Conservation (phyloP, 1,139 yeast species). For the Fermentozyma sake region DNA sequence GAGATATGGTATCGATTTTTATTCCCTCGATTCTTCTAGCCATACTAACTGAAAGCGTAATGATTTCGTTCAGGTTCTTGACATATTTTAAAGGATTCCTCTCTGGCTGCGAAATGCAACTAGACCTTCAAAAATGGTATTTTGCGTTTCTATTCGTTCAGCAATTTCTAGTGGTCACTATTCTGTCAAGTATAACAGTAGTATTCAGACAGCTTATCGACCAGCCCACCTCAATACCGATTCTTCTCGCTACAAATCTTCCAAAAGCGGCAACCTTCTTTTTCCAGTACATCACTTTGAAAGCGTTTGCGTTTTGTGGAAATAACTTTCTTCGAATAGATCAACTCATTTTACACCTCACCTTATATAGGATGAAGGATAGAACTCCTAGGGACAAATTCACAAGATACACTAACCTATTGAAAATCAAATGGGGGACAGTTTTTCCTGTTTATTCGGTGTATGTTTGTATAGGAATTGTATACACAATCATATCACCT, state of each 20-base stretch:
- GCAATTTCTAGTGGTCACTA: slow-evolving; percentile 76
- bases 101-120: slow-evolving; percentile 54
- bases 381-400: slow-evolving; percentile 60
- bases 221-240: slow-evolving; percentile 70
- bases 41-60: slow-evolving; percentile 52
- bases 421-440: slow-evolving; percentile 68
- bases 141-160: slow-evolving; percentile 72
- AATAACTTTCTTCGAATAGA: slow-evolving; percentile 56
- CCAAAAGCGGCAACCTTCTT: slow-evolving; percentile 84
- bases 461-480: slow-evolving; percentile 70
- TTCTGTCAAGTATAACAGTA: slow-evolving; percentile 74
- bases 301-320: slow-evolving; percentile 73
- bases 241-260: slow-evolving; percentile 64
- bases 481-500: slow-evolving; percentile 77
- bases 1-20: slow-evolving; percentile 51
- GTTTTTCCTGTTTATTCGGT: slow-evolving; percentile 72
- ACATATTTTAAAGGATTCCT: slow-evolving; percentile 47
- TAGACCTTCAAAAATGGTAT: slow-evolving; percentile 64
- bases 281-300: slow-evolving; percentile 65
- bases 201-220: slow-evolving; percentile 61
- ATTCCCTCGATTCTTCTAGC: slow-evolving; percentile 60
- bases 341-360: slow-evolving; percentile 36
- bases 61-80: slow-evolving; percentile 46
- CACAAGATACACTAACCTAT: slow-evolving; percentile 37
- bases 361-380: slow-evolving; percentile 37